phyloP scores from a whole-genome alignment of 371 early-diverging fungal species.

The Syncephalis plumigaleata region DNA sequence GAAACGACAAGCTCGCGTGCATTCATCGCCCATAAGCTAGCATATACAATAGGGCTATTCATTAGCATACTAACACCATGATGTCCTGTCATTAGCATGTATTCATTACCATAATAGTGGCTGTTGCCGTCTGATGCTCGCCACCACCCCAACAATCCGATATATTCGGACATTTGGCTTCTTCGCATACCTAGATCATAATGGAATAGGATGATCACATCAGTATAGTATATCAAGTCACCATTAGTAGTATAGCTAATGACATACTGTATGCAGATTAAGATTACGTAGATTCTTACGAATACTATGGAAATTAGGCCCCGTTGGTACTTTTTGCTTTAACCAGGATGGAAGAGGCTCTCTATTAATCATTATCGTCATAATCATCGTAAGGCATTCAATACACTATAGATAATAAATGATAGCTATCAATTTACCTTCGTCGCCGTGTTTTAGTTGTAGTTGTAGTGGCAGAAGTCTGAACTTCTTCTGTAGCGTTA shows the following conservation, averaged over 20 bases:
- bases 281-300: constrained; percentile 82
- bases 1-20: constrained; percentile 96
- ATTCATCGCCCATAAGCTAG: constrained; percentile 93
- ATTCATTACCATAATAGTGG: constrained; percentile 78
- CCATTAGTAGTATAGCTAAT: background rate
- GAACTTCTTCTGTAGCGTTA: no score
- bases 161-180: constrained; percentile 95
- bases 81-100: background rate
- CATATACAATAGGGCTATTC: background rate
- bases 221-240: background rate
- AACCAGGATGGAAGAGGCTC: constrained; percentile 81
- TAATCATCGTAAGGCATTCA: no score
- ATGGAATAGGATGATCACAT: background rate
- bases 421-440: no score
- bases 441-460: no score
- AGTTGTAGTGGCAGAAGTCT: no score
- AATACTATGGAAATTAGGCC: constrained; percentile 60
- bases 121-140: constrained; percentile 90
- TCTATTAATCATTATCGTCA: no score
- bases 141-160: constrained; percentile 98
- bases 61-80: no score
- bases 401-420: background rate
- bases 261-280: constrained; percentile 63
- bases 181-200: constrained; percentile 65
- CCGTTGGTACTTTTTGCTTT: constrained; percentile 82